Evolutionary conservation across 768 basidiomycete species (phyloP), one percentile per base, ranked within the genome.

Genomic region (Serendipita indica): DNA sequence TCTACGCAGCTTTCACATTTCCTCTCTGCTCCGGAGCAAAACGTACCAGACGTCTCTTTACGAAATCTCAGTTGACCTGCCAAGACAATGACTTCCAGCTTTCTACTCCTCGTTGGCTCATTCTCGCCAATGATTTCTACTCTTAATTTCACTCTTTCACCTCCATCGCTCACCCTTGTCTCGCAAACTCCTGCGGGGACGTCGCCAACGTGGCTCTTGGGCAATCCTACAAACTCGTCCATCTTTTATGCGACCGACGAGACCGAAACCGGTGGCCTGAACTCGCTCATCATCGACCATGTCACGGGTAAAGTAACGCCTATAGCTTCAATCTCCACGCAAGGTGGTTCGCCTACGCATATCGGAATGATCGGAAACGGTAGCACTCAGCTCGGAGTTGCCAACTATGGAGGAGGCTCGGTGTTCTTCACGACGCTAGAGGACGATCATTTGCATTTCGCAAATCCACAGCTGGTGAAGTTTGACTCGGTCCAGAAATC

Each of bases 201-300:
- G n/a, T 54, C 49, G 1, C 49, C 49, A 32, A 22, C 22, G 3
- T 54, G 49, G 49, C 49, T 54, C 30, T 28, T 54, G 20, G 20
- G 20, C 20, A 16, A 54, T 54, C 49, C 22, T 28, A 7, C 10
- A 25, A 54, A 54, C 22, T 27, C 20, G 7, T 54, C 49, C 22
- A 54, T 54, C 49, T 54, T 54, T 33, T 54, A 54, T 33, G 49
- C 49, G 22, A 54, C 49, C 12, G 49, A 54, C 30, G 49, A 54
- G 49, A 54, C 49, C 1, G 49, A 54, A 12, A 27, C 20, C n/a
- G 49, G 49, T 10, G 12, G 20, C 16, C 49, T 54, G 20, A 20
- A 54, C 30, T 54, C 49, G 1, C 30, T 54, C 22, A 28, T 54
- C 4, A 16, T 54, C n/a, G 49, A 54, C 32, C 49, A 20, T 7